phyloP scores from a whole-genome alignment of 805 yeast genomes.

The Ogataea degrootiae region DNA sequence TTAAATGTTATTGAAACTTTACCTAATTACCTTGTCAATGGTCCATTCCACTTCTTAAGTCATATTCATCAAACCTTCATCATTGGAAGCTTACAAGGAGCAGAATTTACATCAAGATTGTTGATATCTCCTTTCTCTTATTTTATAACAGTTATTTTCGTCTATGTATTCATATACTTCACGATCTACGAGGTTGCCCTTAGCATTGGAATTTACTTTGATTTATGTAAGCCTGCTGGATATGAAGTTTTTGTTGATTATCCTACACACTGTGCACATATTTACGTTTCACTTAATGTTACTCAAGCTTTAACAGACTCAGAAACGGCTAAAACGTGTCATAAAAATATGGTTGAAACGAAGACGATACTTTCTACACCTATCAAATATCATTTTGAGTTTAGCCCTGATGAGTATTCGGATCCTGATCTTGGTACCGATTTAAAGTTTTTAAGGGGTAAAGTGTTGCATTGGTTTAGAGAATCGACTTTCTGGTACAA shows the following conservation, averaged over 20 bases:
- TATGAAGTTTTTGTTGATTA: slow-evolving; percentile 61
- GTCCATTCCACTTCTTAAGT: neutral
- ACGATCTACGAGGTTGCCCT: slow-evolving; percentile 21
- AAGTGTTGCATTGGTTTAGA: slow-evolving; percentile 50
- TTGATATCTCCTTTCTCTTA: slow-evolving; percentile 18
- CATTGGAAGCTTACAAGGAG: slow-evolving; percentile 7
- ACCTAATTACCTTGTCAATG: too few relatives aligned
- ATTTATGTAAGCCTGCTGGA: slow-evolving; percentile 28
- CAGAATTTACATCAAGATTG: slow-evolving; percentile 20
- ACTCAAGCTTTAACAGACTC: slow-evolving; percentile 9
- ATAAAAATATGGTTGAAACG: slow-evolving; percentile 3
- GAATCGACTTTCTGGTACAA: slow-evolving; percentile 33
- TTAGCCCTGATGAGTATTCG: slow-evolving; percentile 76
- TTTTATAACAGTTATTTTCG: slow-evolving; percentile 23
- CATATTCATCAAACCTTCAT: slow-evolving; percentile 10
- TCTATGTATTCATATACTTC: slow-evolving; percentile 19
- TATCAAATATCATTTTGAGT: slow-evolving; percentile 64
- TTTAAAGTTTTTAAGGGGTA: slow-evolving; percentile 54
- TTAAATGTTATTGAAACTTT: neutral
- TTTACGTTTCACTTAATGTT: slow-evolving; percentile 50
- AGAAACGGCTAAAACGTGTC: slow-evolving; percentile 2
- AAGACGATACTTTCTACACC: slow-evolving; percentile 28
- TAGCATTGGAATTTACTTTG: slow-evolving; percentile 19
- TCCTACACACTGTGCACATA: slow-evolving; percentile 77
- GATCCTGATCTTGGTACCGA: slow-evolving; percentile 70